Evolutionary conservation across 768 basidiomycete species (phyloP), one percentile per base, ranked within the genome.

Genomic region (Cystofilobasidium ferigula): DNA sequence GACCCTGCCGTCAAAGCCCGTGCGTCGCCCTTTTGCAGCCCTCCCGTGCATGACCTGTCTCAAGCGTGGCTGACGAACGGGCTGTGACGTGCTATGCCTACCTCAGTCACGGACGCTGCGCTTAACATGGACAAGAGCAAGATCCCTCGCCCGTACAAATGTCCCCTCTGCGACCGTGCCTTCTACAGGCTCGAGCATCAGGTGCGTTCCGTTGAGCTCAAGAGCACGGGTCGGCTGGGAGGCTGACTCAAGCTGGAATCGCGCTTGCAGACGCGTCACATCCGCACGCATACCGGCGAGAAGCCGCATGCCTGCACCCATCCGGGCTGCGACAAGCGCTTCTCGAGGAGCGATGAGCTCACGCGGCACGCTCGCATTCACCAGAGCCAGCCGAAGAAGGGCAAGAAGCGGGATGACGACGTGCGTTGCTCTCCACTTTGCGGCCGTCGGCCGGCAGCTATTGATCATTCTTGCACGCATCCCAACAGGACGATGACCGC

Each of bases 261-360:
- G 72, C 22, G 30, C 42, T 38, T 47, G 0, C 76, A 98, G 89
- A 99, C 94, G 24, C 86, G 94, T 69, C 94, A 99, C 74, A 95
- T 97, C 62, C 87, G 94, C 67, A 99, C 93, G 0, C 94, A 99
- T 76, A 99, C 94, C 0, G 94, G 94, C 73, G 94, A 99, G 78
- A 97, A 95, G 72, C 94, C 94, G 2, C 97, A 97, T 72, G 82
- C 84, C 26, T 99, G 94, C 82, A 86, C 84, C 1, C 89, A 86
- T 75, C 85, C 89, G 4, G 83, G 85, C n/a, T 99, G 94, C 82
- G 93, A 95, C 77, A 99, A 98, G 76, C 87, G 92, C 7, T 99
- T 99, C 77, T 92, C 89, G 22, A 86, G 94, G 67, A 91, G 89
- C n/a, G 94, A 99, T 80, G 94, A 99, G 77, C 84, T 99, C 70